Percentiles rank a stretch among this genome's conserved stretches.
These are phyloP conservation scores for Colletotrichum lentis DNA, from an alignment of 2,329 filamentous ascomycete genomes.

Conservation along the genomic window DNA sequence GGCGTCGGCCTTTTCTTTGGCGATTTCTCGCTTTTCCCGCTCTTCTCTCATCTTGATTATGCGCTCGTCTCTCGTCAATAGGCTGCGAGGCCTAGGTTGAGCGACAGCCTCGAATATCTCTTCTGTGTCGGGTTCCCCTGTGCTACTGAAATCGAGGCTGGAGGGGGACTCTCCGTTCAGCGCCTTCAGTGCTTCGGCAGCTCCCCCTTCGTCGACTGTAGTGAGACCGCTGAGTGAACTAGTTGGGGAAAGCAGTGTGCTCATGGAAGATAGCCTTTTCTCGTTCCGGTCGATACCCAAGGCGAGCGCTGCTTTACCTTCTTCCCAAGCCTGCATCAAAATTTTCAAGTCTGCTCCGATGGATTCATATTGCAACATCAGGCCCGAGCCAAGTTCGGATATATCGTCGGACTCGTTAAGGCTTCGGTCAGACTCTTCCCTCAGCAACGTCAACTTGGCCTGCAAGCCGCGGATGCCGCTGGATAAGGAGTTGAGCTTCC, in stretches of 20 bases:
- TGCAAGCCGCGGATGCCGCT: slow-evolving; percentile 91
- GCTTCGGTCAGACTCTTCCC: slow-evolving; percentile 85
- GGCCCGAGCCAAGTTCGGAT: slow-evolving; percentile 76
- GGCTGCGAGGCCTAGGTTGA: slow-evolving; percentile 71
- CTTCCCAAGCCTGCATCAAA: slow-evolving; percentile 85
- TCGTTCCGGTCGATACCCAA: slow-evolving; percentile 84
- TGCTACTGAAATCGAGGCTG: slow-evolving; percentile 60
- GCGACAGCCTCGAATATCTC: slow-evolving; percentile 94
- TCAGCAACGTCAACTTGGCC: slow-evolving; percentile 90
- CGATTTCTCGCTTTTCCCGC: slow-evolving; percentile 74
- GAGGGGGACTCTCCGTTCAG: slow-evolving; percentile 74
- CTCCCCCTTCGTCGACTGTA: slow-evolving; percentile 62
- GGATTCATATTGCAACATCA: slow-evolving; percentile 92
- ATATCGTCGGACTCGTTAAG: slow-evolving; percentile 78
- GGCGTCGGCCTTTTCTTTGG: slow-evolving; percentile 79
- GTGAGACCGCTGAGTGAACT: slow-evolving; percentile 74
- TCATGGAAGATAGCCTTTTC: slow-evolving; percentile 71
- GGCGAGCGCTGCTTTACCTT: slow-evolving; percentile 83
- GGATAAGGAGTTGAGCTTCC: slow-evolving; percentile 87
- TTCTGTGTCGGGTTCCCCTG: slow-evolving; percentile 71
- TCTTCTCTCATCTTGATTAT: slow-evolving; percentile 90
- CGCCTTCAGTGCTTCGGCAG: slow-evolving; percentile 62
- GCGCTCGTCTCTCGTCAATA: slow-evolving; percentile 84
- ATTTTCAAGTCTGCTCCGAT: slow-evolving; percentile 87
- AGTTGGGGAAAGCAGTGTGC: slow-evolving; percentile 65